A percentile compares a stretch with the other conserved stretches of the same genome.
These are phyloP conservation scores for Colletotrichum horii DNA, from an alignment of 2,329 filamentous ascomycete species.

Conservation along the genomic window DNA sequence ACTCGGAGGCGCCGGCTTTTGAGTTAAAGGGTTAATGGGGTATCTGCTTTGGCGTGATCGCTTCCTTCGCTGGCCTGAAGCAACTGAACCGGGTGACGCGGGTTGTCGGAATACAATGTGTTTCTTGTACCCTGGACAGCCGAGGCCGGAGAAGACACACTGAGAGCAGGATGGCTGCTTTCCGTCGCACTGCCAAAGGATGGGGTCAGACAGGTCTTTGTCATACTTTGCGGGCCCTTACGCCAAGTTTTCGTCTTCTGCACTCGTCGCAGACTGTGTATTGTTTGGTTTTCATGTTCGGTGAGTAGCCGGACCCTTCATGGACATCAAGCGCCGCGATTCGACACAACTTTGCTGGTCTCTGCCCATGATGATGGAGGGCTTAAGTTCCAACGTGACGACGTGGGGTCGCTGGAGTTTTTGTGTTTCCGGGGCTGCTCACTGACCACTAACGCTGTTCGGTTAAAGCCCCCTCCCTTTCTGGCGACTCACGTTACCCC, in stretches of 20 bases:
- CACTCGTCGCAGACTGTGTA: neutral
- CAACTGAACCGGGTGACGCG: neutral
- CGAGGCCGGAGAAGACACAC: conserved; percentile 20
- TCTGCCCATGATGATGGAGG: neutral
- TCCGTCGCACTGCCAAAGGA: conserved; percentile 27
- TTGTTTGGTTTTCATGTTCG: neutral
- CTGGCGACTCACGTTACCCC: neutral
- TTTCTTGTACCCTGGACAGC: conserved; percentile 29
- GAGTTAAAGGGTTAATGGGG: neutral
- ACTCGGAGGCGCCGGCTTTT: neutral
- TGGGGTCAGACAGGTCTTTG: neutral
- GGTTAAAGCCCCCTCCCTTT: neutral
- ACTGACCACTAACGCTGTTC: neutral
- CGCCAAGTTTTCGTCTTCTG: neutral
- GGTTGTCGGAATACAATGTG: conserved; percentile 26
- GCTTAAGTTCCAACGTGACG: neutral
- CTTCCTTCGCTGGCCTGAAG: neutral
- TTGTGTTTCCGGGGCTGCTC: neutral
- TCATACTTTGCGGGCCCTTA: neutral
- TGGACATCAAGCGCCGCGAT: neutral
- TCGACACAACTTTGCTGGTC: neutral
- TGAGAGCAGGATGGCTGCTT: conserved; percentile 29
- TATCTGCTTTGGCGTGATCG: neutral
- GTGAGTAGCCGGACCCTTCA: neutral
- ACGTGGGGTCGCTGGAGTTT: neutral